A percentile compares a stretch with the other conserved stretches of the same genome.
Evolutionary conservation across 129 eudicot species (phyloP).

Genomic region (Flaveria linearis): DNA sequence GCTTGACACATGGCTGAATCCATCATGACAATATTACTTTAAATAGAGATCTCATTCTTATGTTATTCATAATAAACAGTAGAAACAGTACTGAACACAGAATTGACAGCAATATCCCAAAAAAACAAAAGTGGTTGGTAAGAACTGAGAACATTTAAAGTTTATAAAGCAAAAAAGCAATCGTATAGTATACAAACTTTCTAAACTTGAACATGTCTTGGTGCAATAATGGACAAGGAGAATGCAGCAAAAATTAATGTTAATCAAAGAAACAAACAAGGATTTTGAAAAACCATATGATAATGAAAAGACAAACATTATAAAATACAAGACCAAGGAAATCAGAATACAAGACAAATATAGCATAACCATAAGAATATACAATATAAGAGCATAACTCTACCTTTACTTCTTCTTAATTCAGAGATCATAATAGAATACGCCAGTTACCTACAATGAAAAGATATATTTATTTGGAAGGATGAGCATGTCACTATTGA

Average conservation of each 20-base stretch:
- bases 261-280: slow-evolving; percentile 16
- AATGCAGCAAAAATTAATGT: background rate
- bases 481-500: slow-evolving; percentile 57
- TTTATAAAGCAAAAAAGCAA: slow-evolving; percentile 4
- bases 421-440: slow-evolving; percentile 98
- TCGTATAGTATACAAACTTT: slow-evolving; percentile 17
- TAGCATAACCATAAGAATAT: slow-evolving; percentile 27
- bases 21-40: slow-evolving; percentile 3
- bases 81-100: background rate
- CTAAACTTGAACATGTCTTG: background rate
- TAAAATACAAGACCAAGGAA: slow-evolving; percentile 12
- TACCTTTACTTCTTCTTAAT: slow-evolving; percentile 98
- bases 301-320: background rate
- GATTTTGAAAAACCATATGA: slow-evolving; percentile 12
- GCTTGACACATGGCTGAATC: background rate
- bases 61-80: background rate
- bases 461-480: slow-evolving; percentile 83
- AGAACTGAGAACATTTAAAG: slow-evolving; percentile 1
- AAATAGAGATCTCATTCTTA: background rate
- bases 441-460: slow-evolving; percentile 97
- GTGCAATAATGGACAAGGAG: background rate
- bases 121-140: background rate
- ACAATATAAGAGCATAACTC: slow-evolving; percentile 65
- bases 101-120: background rate
- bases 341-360: slow-evolving; percentile 22